Evolutionary conservation across 805 yeast species (phyloP).

Genomic region (Crinitomyces ghanaensis): DNA sequence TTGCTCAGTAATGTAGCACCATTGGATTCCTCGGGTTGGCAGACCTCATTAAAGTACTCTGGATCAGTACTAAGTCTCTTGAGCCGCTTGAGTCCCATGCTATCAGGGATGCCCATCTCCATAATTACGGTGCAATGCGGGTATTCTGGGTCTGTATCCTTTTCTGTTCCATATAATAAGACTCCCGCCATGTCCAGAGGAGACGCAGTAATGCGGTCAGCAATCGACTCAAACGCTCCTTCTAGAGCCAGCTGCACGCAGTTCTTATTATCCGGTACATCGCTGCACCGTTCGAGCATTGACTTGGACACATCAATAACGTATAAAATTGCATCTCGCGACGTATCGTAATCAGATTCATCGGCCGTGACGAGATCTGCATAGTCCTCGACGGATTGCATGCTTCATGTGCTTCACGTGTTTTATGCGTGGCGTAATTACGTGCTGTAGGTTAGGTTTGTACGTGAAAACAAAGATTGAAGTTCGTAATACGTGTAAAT

Average conservation of each 20-base stretch:
- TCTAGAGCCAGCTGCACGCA: conserved; percentile 28
- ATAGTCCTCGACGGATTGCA: too few species aligned
- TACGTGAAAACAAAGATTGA: too few species aligned
- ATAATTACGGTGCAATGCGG: conserved; percentile 30
- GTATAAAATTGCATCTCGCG: conserved; percentile 27
- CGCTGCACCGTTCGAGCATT: conserved; percentile 19
- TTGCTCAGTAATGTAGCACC: conserved; percentile 27
- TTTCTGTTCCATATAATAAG: conserved; percentile 33
- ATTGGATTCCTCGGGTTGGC: conserved; percentile 16
- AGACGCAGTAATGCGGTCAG: conserved; percentile 50
- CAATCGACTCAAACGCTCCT: conserved; percentile 49
- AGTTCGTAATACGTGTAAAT: too few species aligned
- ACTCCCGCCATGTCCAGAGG: conserved; percentile 71
- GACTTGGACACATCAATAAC: conserved; percentile 25
- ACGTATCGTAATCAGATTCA: conserved; percentile 16
- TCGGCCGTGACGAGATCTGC: too few species aligned
- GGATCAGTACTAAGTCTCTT: conserved; percentile 13
- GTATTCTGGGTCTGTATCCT: conserved; percentile 26
- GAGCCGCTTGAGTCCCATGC: conserved; percentile 1
- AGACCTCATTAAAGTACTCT: conserved; percentile 7
- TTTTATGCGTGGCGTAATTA: too few species aligned
- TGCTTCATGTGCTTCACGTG: too few species aligned
- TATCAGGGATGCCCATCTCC: conserved; percentile 43
- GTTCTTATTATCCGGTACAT: conserved; percentile 9
- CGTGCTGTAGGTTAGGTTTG: too few species aligned